Percentiles rank a stretch among this genome's conserved stretches.
These are phyloP conservation scores for Xerocomus alliaceus DNA, from an alignment of 1,284 basidiomycete genomes.

Conservation along the genomic window DNA sequence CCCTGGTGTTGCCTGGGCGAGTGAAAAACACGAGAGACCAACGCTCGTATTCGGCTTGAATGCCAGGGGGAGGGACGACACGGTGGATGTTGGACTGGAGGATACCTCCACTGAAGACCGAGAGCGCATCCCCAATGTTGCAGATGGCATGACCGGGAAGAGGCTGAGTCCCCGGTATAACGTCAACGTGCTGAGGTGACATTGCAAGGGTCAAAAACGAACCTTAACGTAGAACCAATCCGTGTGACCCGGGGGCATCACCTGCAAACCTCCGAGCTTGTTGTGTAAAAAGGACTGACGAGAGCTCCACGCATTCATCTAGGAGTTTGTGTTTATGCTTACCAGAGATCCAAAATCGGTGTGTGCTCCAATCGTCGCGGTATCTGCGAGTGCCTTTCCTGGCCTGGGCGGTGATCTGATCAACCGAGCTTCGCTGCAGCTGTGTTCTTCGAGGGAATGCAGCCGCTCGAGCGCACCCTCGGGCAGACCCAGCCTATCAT, in stretches of 20 bases:
- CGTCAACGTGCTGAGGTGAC: neutral
- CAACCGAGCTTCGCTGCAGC: constrained; percentile 66
- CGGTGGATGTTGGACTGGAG: constrained; percentile 64
- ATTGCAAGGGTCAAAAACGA: neutral
- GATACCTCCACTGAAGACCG: constrained; percentile 64
- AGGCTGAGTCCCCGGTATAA: constrained; percentile 47
- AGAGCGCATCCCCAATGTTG: constrained; percentile 65
- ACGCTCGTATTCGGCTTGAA: constrained; percentile 53
- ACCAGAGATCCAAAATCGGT: constrained; percentile 63
- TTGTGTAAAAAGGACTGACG: constrained; percentile 71
- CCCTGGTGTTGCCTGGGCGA: constrained; percentile 59
- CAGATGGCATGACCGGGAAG: constrained; percentile 65
- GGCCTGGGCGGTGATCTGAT: constrained; percentile 56
- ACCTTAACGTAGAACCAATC: constrained; percentile 75
- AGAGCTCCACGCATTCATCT: neutral
- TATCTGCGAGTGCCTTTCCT: constrained; percentile 32
- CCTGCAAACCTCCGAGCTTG: constrained; percentile 74
- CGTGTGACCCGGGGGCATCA: constrained; percentile 66
- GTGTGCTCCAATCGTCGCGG: constrained; percentile 56
- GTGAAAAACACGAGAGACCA: constrained; percentile 71
- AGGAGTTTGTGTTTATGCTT: constrained; percentile 12
- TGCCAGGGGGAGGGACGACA: constrained; percentile 54
- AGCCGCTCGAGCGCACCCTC: constrained; percentile 52
- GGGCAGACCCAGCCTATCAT: constrained; percentile 61
- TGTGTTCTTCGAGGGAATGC: constrained; percentile 56